Base-by-base conservation (phyloP, 768 basidiomycete species). In the Boletus insuetus region DNA sequence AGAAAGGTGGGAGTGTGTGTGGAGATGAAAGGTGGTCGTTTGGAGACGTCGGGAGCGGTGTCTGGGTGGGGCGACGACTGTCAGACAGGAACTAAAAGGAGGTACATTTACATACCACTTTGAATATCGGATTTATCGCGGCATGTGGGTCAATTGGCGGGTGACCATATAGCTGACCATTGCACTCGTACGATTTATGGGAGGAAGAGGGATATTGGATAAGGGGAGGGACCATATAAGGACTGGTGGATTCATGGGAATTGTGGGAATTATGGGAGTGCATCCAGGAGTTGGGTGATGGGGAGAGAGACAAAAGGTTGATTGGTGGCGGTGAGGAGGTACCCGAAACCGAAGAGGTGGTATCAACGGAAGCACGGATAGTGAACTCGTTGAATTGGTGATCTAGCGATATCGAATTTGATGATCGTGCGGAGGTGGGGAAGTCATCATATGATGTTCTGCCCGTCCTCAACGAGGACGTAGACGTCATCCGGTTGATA, bases 61-160 rank as follows among this genome's bases (percentile, higher is more conserved):
- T 79, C 84, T 87, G 45, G 51, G 41, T 24, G 39, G 47, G 40
- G 51, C 16, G 32, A 43, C 22, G 54, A 46, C 53, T 14, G 46
- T 59, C 40, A 68, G 49, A 38, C 29, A 38, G 32, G 37, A 44
- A 24, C 54, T 13, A 35, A 5, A 34, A 46, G 7, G 10, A 37
- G 29, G 29, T 3, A 53, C 3, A 29, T 37, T 53, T 19, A 83
- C 91, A 78, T 75, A 92, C 91, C 77, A 93, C 90, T 82, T 89
- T 87, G 79, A 93, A 93, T 69, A 92, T 91, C 29, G 91, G 89
- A 70, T 93, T 91, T 66, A 91, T 89, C 34, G 78, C 80, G 44
- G 85, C 82, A 66, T 85, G 86, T 37, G 88, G 78, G 16, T 81
- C 80, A 61, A 82, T 84, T 48, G 86, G 80, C 17, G 86, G 83